Conservation (phyloP, 2,329 filamentous ascomycete species). For the Phyllachora maydis region DNA sequence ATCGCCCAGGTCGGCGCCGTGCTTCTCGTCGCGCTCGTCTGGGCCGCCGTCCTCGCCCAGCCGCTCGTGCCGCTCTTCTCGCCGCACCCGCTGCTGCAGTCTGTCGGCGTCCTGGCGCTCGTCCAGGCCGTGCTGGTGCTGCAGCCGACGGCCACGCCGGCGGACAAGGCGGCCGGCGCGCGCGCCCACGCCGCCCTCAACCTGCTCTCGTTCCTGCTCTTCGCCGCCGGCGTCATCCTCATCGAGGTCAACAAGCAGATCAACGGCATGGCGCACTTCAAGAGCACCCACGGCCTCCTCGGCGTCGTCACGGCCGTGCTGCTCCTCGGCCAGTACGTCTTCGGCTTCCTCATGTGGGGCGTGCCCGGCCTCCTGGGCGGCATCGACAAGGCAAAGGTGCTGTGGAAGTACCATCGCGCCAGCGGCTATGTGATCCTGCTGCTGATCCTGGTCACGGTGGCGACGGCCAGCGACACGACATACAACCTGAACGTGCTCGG, state of each 20-base stretch:
- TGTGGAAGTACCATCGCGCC: conserved; percentile 81
- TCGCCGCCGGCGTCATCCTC: conserved; percentile 43
- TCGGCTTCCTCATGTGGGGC: conserved; percentile 72
- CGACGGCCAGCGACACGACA: conserved; percentile 54
- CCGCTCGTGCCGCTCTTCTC: conserved; percentile 58
- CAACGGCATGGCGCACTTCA: conserved; percentile 50
- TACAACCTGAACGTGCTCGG: conserved; percentile 49
- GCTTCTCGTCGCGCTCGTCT: conserved; percentile 57
- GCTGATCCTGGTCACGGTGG: conserved; percentile 52
- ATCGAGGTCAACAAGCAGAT: conserved; percentile 73
- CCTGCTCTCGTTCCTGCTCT: conserved; percentile 35
- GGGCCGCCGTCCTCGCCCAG: conserved; percentile 51
- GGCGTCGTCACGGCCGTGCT: conserved; percentile 57
- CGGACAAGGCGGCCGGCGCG: conserved; percentile 46
- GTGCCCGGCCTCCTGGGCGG: conserved; percentile 57
- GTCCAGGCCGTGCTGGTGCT: conserved; percentile 66
- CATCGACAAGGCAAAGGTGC: conserved; percentile 53
- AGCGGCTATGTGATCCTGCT: conserved; percentile 55
- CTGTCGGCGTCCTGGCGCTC: conserved; percentile 49
- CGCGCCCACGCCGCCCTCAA: conserved; percentile 51
- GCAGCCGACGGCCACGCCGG: conserved; percentile 63
- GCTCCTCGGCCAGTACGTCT: conserved; percentile 49
- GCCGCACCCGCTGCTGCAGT: conserved; percentile 58
- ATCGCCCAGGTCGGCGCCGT: conserved; percentile 62
- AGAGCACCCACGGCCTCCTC: conserved; percentile 61